Conservation (phyloP, 2,329 filamentous ascomycete species). For the Fusarium equiseti region DNA sequence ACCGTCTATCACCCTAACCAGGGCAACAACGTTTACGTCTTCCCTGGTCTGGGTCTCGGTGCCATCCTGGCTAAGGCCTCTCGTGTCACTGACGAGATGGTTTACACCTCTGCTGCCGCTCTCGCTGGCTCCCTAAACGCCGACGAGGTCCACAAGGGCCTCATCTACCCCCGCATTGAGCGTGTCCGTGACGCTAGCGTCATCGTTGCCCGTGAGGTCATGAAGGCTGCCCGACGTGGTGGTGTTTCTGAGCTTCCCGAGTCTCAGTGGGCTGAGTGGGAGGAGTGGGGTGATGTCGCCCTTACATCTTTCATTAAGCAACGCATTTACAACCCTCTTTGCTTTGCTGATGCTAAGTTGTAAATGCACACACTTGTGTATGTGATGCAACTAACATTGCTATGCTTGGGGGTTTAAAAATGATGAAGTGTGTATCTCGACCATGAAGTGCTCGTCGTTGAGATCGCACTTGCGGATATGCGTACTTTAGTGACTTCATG, state of each 20-base stretch:
- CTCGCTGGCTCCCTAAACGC: slow-evolving; percentile 82
- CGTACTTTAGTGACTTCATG: slow-evolving; percentile 34
- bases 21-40: slow-evolving; percentile 92
- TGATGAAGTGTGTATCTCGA: slow-evolving; percentile 20
- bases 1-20: slow-evolving; percentile 82
- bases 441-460: slow-evolving; percentile 41
- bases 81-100: slow-evolving; percentile 92
- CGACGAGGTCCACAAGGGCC: slow-evolving; percentile 83
- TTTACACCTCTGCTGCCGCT: slow-evolving; percentile 90
- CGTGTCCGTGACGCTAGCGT: slow-evolving; percentile 92
- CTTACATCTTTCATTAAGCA: slow-evolving; percentile 71
- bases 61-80: slow-evolving; percentile 91
- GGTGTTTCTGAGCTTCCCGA: slow-evolving; percentile 79
- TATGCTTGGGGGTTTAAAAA: background rate
- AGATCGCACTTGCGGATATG: slow-evolving; percentile 37
- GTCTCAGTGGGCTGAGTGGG: slow-evolving; percentile 77
- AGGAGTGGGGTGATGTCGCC: slow-evolving; percentile 76
- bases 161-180: slow-evolving; percentile 91
- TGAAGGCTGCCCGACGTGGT: slow-evolving; percentile 88
- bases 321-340: slow-evolving; percentile 69
- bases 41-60: slow-evolving; percentile 94
- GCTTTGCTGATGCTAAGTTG: slow-evolving; percentile 55
- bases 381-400: slow-evolving; percentile 11
- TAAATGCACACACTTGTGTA: slow-evolving; percentile 45
- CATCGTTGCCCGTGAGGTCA: slow-evolving; percentile 88